Conservation (phyloP, 768 basidiomycete species). For the Chalciporus sphaerocephalus region DNA sequence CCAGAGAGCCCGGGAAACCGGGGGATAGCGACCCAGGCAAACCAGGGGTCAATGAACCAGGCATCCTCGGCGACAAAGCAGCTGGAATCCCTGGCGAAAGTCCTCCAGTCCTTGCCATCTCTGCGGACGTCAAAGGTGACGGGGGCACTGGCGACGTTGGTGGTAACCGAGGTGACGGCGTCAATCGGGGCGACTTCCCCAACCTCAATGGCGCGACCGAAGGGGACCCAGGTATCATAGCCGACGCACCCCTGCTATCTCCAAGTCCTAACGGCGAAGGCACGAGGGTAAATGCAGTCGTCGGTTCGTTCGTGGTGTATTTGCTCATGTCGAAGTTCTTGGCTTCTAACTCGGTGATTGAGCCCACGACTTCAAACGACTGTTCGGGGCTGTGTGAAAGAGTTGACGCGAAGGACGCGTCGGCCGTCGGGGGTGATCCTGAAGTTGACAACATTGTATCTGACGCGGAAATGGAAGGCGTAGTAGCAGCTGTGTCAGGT, state of each 20-base stretch:
- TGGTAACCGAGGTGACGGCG: constrained; percentile 14
- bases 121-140: background rate
- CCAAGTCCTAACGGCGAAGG: constrained; percentile 21
- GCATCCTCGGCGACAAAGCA: constrained; percentile 6
- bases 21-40: constrained; percentile 16
- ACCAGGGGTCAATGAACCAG: constrained; percentile 5
- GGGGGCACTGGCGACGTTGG: constrained; percentile 16
- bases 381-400: constrained; percentile 12
- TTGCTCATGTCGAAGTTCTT: constrained; percentile 18
- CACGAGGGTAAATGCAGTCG: constrained; percentile 19
- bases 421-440: constrained; percentile 12
- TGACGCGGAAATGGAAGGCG: constrained; percentile 1
- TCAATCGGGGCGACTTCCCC: constrained; percentile 23
- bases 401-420: constrained; percentile 13
- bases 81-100: constrained; percentile 9
- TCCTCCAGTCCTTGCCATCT: background rate
- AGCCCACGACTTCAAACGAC: constrained; percentile 18
- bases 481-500: background rate
- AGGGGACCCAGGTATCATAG: constrained; percentile 5
- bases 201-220: constrained; percentile 24
- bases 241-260: background rate
- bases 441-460: constrained; percentile 9
- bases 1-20: constrained; percentile 17
- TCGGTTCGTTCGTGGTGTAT: background rate
- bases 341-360: constrained; percentile 21